Conservation (phyloP, 768 basidiomycete genomes). For the Boletus subparvulus region DNA sequence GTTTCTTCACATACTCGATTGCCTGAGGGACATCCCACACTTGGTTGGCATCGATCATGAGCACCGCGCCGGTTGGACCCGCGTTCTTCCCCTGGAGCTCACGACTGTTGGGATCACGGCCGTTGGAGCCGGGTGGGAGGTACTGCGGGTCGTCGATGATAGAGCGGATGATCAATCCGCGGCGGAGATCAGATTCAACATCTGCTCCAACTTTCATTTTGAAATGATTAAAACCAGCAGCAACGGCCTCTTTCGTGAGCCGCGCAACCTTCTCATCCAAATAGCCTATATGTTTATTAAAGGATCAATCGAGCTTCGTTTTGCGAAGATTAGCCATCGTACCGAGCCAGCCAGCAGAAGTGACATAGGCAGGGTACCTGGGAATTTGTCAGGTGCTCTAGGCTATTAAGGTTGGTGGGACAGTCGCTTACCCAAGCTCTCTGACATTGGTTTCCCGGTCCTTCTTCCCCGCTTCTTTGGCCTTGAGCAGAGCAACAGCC, state of each 20-base stretch:
- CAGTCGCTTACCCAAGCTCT: constrained; percentile 53
- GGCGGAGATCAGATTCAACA: constrained; percentile 77
- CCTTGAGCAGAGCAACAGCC: constrained; percentile 78
- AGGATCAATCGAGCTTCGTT: constrained; percentile 8
- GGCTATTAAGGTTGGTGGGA: neutral
- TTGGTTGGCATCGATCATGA: constrained; percentile 98
- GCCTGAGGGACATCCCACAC: constrained; percentile 94
- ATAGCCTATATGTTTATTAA: constrained; percentile 53
- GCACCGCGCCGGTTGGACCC: constrained; percentile 87
- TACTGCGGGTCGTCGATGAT: constrained; percentile 93
- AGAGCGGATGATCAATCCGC: constrained; percentile 85
- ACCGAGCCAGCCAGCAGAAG: constrained; percentile 91
- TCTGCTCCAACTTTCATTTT: constrained; percentile 98
- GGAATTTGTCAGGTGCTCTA: neutral
- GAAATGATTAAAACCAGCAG: constrained; percentile 95
- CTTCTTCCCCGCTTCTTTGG: constrained; percentile 71
- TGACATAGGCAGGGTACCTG: constrained; percentile 93
- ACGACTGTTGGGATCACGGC: constrained; percentile 58
- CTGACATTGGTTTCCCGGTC: constrained; percentile 76
- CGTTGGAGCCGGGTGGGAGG: constrained; percentile 57
- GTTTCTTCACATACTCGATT: constrained; percentile 82
- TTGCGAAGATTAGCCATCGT: constrained; percentile 6
- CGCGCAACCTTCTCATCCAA: constrained; percentile 87
- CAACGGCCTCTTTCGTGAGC: constrained; percentile 83
- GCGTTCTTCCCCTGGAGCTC: constrained; percentile 87